These are phyloP conservation scores for Apiospora aurea DNA, from an alignment of 2,329 filamentous ascomycete species.

Conservation along the genomic window DNA sequence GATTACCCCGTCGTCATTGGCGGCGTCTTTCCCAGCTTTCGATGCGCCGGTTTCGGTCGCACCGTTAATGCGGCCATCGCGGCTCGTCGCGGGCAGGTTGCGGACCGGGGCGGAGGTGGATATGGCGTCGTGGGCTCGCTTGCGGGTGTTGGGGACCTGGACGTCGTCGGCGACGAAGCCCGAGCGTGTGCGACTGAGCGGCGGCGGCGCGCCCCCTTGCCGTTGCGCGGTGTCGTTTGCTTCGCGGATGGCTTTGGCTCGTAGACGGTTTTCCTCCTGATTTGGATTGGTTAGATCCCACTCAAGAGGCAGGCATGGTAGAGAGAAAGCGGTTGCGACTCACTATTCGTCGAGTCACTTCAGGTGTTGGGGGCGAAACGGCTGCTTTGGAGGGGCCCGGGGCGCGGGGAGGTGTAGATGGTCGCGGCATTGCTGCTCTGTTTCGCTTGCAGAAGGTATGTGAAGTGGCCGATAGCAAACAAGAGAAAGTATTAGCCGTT, in stretches of 20 bases:
- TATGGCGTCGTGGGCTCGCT: slow-evolving; percentile 74
- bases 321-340: slow-evolving; percentile 34
- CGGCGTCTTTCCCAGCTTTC: slow-evolving; percentile 43
- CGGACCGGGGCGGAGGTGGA: slow-evolving; percentile 46
- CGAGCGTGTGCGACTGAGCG: slow-evolving; percentile 61
- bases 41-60: slow-evolving; percentile 40
- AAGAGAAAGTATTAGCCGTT: neutral
- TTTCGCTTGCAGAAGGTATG: neutral
- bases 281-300: neutral
- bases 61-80: slow-evolving; percentile 67
- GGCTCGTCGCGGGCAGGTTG: slow-evolving; percentile 59
- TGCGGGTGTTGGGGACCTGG: slow-evolving; percentile 65
- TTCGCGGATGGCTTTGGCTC: slow-evolving; percentile 85
- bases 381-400: slow-evolving; percentile 39
- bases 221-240: slow-evolving; percentile 71
- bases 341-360: slow-evolving; percentile 63
- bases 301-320: slow-evolving; percentile 22
- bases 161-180: slow-evolving; percentile 76
- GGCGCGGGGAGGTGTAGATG: slow-evolving; percentile 52
- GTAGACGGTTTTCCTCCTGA: slow-evolving; percentile 86
- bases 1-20: slow-evolving; percentile 52
- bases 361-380: slow-evolving; percentile 60
- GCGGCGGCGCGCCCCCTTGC: slow-evolving; percentile 50
- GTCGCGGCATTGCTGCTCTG: slow-evolving; percentile 51
- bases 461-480: neutral